These are phyloP conservation scores for Zasmidium cellare DNA, from an alignment of 2,329 filamentous ascomycete species.

Conservation along the genomic window DNA sequence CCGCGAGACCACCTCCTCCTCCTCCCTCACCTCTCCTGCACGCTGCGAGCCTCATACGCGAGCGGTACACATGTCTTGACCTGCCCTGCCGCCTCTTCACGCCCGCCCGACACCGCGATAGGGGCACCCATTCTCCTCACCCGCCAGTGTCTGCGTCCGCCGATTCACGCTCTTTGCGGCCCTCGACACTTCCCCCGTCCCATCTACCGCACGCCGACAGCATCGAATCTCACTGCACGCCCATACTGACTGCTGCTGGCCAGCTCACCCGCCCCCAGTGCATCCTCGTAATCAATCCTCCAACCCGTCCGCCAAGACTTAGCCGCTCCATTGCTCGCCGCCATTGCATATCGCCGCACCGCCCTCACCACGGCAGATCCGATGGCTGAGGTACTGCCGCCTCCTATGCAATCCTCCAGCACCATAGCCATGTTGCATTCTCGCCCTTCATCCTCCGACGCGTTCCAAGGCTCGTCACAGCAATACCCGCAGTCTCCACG, in stretches of 20 bases:
- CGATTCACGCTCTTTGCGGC: slow-evolving; percentile 11
- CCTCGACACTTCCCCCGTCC: slow-evolving; percentile 1
- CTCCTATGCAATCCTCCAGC: slow-evolving; percentile 47
- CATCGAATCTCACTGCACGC: slow-evolving; percentile 17
- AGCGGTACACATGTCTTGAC: slow-evolving; percentile 20
- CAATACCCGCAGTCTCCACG: slow-evolving; percentile 38
- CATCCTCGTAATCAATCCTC: slow-evolving; percentile 9
- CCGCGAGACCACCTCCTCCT: background rate
- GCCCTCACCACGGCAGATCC: slow-evolving; percentile 26
- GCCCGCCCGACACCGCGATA: slow-evolving; percentile 12
- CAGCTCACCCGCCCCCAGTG: slow-evolving; percentile 30
- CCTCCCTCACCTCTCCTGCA: background rate
- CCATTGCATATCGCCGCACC: slow-evolving; percentile 9
- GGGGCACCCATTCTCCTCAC: slow-evolving; percentile 3
- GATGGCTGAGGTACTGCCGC: slow-evolving; percentile 49
- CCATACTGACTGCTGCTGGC: slow-evolving; percentile 34
- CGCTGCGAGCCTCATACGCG: background rate
- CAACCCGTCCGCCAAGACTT: slow-evolving; percentile 18
- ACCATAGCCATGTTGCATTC: slow-evolving; percentile 52
- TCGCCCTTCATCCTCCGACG: slow-evolving; percentile 46
- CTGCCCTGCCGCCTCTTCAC: slow-evolving; percentile 12
- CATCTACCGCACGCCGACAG: slow-evolving; percentile 15
- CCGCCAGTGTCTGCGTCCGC: slow-evolving; percentile 5
- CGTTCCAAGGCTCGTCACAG: slow-evolving; percentile 42
- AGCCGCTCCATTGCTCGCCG: slow-evolving; percentile 11